These are phyloP conservation scores for Onygenales sp. DNA, from an alignment of 2,329 filamentous ascomycete genomes.

Conservation along the genomic window DNA sequence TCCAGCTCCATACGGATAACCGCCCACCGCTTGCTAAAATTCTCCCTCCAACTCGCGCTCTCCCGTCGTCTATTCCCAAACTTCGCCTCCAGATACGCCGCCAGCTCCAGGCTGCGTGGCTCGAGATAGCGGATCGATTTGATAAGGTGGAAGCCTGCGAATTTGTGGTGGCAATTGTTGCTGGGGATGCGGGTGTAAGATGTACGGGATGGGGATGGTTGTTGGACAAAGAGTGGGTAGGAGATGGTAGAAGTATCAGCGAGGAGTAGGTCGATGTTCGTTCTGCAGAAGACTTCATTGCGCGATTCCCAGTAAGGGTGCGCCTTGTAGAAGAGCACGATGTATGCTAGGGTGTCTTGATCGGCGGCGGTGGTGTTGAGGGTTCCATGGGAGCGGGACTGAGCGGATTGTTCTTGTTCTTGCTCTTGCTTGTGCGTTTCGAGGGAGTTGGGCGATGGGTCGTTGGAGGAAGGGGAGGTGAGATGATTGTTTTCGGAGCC, in stretches of 20 bases:
- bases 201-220: neutral
- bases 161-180: neutral
- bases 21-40: neutral
- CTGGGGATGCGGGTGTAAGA: neutral
- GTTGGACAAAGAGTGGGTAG: conserved; percentile 7
- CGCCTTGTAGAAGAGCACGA: conserved; percentile 1
- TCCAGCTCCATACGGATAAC: neutral
- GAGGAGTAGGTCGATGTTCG: conserved; percentile 4
- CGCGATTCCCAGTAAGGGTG: conserved; percentile 8
- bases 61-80: neutral
- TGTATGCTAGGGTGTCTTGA: conserved; percentile 3
- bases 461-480: neutral
- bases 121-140: conserved; percentile 5
- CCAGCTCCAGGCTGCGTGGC: conserved; percentile 1
- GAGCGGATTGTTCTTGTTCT: neutral
- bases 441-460: neutral
- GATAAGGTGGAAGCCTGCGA: conserved; percentile 5
- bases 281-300: conserved; percentile 6
- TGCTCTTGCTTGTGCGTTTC: neutral
- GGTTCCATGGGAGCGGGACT: neutral
- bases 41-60: neutral
- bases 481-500: too few relatives aligned
- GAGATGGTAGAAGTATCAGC: neutral
- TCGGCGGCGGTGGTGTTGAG: neutral
- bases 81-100: conserved; percentile 3